These are phyloP conservation scores for Chalciporus piperatus DNA, from an alignment of 768 basidiomycete genomes.

Conservation along the genomic window DNA sequence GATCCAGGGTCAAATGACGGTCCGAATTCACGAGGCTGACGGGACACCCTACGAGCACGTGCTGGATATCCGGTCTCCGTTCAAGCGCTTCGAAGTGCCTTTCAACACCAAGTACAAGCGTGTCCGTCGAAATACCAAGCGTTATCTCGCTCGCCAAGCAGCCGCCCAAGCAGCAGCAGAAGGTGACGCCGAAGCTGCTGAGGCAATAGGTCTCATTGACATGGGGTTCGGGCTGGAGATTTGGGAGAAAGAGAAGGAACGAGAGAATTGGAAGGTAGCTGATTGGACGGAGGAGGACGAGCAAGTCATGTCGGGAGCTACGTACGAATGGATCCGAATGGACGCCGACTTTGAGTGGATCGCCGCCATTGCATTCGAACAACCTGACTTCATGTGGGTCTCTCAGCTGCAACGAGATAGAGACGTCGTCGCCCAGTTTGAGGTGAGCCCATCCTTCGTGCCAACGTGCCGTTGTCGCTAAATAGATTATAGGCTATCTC, in stretches of 20 bases:
- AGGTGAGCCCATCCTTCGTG: conserved; percentile 53
- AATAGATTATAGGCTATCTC: conserved; percentile 74
- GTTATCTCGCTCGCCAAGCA: conserved; percentile 90
- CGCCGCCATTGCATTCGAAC: conserved; percentile 85
- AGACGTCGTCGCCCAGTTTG: conserved; percentile 95
- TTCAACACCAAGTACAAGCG: conserved; percentile 99
- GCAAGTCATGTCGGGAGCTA: conserved; percentile 88
- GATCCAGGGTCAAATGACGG: conserved; percentile 89
- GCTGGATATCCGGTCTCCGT: conserved; percentile 79
- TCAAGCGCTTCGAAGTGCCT: conserved; percentile 95
- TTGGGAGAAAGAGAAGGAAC: conserved; percentile 94
- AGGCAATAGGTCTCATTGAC: conserved; percentile 91
- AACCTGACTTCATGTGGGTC: conserved; percentile 99
- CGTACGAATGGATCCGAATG: conserved; percentile 99
- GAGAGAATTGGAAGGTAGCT: conserved; percentile 93
- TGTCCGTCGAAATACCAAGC: conserved; percentile 91
- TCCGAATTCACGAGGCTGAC: conserved; percentile 98
- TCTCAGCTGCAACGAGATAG: conserved; percentile 92
- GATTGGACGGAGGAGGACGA: conserved; percentile 99
- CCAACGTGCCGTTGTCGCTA: not conserved
- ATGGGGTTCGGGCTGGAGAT: conserved; percentile 92
- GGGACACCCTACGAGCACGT: conserved; percentile 99
- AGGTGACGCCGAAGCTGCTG: conserved; percentile 87
- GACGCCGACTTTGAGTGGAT: conserved; percentile 99
- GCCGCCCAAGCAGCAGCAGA: conserved; percentile 92